Conservation (phyloP, 2,329 filamentous ascomycete genomes). For the Talaromyces atroroseus region DNA sequence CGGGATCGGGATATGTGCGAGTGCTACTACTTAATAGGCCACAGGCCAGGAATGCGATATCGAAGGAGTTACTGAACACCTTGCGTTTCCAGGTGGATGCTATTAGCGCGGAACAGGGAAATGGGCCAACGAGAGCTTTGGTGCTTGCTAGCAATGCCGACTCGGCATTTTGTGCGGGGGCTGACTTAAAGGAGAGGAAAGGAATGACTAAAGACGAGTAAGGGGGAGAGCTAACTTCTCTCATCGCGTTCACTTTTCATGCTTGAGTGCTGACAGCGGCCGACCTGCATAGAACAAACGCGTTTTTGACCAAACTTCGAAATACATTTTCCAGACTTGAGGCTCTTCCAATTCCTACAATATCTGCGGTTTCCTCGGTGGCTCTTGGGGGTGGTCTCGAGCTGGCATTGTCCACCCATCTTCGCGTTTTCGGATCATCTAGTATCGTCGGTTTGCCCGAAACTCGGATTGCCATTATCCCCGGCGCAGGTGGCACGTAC, state of each 20-base stretch:
- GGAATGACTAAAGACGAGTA: slow-evolving; percentile 75
- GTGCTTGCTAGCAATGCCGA: slow-evolving; percentile 83
- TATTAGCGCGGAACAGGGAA: slow-evolving; percentile 56
- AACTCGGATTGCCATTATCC: slow-evolving; percentile 87
- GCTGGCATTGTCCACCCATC: slow-evolving; percentile 79
- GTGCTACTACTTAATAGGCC: slow-evolving; percentile 85
- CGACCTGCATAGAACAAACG: slow-evolving; percentile 59
- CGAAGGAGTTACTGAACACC: slow-evolving; percentile 65
- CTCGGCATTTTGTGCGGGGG: slow-evolving; percentile 84
- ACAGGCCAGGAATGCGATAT: slow-evolving; percentile 83
- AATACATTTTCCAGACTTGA: slow-evolving; percentile 68
- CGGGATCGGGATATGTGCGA: slow-evolving; percentile 76
- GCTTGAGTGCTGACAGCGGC: not conserved
- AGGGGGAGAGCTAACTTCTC: slow-evolving; percentile 23
- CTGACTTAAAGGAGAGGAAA: slow-evolving; percentile 83
- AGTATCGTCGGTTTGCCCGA: slow-evolving; percentile 80
- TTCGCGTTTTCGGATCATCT: slow-evolving; percentile 79
- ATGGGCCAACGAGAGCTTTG: slow-evolving; percentile 66
- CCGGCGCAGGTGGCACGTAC: slow-evolving; percentile 88
- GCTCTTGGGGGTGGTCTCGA: slow-evolving; percentile 93
- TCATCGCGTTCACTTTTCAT: not conserved
- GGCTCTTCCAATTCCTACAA: slow-evolving; percentile 77
- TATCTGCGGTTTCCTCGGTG: slow-evolving; percentile 76
- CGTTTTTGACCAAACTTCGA: slow-evolving; percentile 74
- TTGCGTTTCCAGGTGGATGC: slow-evolving; percentile 67